Conservation (phyloP, 257 asterid genomes). For the Verbena officinalis region DNA sequence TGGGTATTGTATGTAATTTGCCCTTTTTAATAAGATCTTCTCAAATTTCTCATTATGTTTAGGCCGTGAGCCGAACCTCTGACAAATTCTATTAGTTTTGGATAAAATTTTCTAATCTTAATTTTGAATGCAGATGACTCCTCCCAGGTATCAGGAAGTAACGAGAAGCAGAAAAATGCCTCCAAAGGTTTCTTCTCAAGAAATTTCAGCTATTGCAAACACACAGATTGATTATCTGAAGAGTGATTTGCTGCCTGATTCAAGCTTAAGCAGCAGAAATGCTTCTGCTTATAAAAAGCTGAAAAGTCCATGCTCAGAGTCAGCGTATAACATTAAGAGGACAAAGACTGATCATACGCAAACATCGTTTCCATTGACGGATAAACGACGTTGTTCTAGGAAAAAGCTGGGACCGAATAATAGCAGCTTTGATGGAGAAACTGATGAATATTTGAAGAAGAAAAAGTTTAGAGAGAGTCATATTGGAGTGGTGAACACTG, state of each 20-base stretch:
- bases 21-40: no score
- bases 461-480: conserved; percentile 27
- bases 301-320: conserved; percentile 20
- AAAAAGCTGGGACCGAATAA: conserved; percentile 20
- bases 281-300: conserved; percentile 29
- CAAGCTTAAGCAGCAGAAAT: conserved; percentile 25
- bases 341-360: conserved; percentile 10
- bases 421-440: conserved; percentile 25
- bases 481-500: no score
- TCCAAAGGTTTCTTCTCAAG: conserved; percentile 18
- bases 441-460: conserved; percentile 23
- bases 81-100: no score
- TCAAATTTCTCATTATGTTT: no score
- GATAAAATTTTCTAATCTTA: no score
- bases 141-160: background rate
- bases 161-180: conserved; percentile 35
- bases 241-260: conserved; percentile 14
- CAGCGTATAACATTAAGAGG: conserved; percentile 20
- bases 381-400: conserved; percentile 30
- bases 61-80: no score
- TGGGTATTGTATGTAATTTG: no score
- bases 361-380: background rate
- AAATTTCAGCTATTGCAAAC: conserved; percentile 6
- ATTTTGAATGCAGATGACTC: conserved; percentile 25
- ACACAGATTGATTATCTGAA: background rate